phyloP scores from a whole-genome alignment of 1,139 yeast genomes.

The Protomyces arabidopsidicola region DNA sequence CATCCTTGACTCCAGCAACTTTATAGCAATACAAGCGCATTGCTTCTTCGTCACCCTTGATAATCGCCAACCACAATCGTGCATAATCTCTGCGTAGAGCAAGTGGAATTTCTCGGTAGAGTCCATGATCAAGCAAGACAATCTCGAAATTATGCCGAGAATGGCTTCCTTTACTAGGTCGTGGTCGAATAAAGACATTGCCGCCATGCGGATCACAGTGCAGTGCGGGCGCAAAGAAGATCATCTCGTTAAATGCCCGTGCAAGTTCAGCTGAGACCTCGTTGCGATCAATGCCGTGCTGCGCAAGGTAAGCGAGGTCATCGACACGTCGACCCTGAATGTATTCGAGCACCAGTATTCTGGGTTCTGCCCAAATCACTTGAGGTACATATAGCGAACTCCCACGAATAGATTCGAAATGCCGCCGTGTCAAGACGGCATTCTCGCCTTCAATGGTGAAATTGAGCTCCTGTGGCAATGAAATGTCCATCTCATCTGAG shows the following conservation, averaged over 20 bases:
- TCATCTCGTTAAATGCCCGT: constrained; percentile 90
- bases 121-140: constrained; percentile 87
- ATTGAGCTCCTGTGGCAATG: constrained; percentile 83
- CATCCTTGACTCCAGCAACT: constrained; percentile 77
- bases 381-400: constrained; percentile 81
- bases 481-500: constrained; percentile 80
- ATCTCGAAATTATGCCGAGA: constrained; percentile 79
- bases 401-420: constrained; percentile 53
- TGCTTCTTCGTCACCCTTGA: constrained; percentile 59
- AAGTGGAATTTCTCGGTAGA: constrained; percentile 78
- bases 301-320: constrained; percentile 59
- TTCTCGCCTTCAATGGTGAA: constrained; percentile 82
- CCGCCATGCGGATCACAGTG: constrained; percentile 99
- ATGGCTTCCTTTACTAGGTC: constrained; percentile 35
- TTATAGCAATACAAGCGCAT: constrained; percentile 70
- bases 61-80: constrained; percentile 83
- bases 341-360: constrained; percentile 83
- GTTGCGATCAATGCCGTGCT: constrained; percentile 61
- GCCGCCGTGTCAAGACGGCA: constrained; percentile 61
- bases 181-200: constrained; percentile 47
- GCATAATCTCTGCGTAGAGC: constrained; percentile 78
- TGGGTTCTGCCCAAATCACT: constrained; percentile 58
- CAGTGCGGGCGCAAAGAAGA: constrained; percentile 80
- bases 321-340: constrained; percentile 80
- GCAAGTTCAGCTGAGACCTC: constrained; percentile 82